Evolutionary conservation across 192 early-diverging fungal genomes (phyloP).

Genomic region (Diversispora epigaea): DNA sequence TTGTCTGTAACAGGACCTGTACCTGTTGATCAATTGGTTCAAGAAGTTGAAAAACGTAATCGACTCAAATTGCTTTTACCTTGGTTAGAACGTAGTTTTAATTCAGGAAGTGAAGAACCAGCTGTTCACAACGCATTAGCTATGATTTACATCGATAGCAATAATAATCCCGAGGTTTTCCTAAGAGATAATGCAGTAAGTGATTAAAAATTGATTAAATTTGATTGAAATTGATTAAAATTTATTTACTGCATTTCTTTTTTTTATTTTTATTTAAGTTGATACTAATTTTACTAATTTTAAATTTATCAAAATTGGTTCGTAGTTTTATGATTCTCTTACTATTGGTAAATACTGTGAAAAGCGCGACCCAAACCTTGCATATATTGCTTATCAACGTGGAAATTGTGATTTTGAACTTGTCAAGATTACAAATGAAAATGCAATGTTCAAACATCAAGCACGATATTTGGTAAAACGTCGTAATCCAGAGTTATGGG

Average conservation of each 20-base stretch:
- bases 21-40: slow-evolving; percentile 82
- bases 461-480: slow-evolving; percentile 92
- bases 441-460: slow-evolving; percentile 99
- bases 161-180: slow-evolving; percentile 97
- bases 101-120: slow-evolving; percentile 84
- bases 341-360: slow-evolving; percentile 99
- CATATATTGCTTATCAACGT: slow-evolving; percentile 90
- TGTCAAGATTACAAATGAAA: slow-evolving; percentile 94
- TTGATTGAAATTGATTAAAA: background rate
- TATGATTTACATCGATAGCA: slow-evolving; percentile 99
- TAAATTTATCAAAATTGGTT: background rate
- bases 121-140: slow-evolving; percentile 97
- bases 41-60: slow-evolving; percentile 95
- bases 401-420: slow-evolving; percentile 95
- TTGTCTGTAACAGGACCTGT: slow-evolving; percentile 80
- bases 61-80: slow-evolving; percentile 92
- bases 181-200: slow-evolving; percentile 76
- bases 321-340: slow-evolving; percentile 79
- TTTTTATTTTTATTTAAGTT: background rate
- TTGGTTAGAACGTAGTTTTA: slow-evolving; percentile 88
- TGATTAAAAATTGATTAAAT: slow-evolving; percentile 2
- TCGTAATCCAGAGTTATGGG: slow-evolving; percentile 84
- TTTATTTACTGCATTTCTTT: slow-evolving; percentile 16
- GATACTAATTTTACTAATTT: background rate
- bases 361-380: slow-evolving; percentile 95